Base-by-base conservation (phyloP, 176 grass and related monocot genomes). In the Alloteropsis semialata region DNA sequence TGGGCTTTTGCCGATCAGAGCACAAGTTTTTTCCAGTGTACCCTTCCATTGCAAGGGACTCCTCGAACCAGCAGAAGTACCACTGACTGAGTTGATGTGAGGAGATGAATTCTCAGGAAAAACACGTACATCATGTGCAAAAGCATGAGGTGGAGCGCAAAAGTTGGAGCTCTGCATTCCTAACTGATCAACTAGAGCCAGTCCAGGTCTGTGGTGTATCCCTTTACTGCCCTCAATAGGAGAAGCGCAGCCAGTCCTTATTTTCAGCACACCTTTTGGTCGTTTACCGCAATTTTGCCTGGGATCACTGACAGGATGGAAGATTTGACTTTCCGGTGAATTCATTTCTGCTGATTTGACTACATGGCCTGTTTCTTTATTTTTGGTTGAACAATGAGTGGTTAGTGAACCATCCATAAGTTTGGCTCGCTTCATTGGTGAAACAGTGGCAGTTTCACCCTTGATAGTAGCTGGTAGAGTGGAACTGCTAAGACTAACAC, bases 221-320 rank as follows among this genome's bases (percentile, higher is more conserved):
- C 65, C 69, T 75, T 71, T 45, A 27, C 69, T 84, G 36, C 18
- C 58, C 76, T 79, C 43, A 67, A 33, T 53, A 84, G 55, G 32
- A 55, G 71, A 74, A 79, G 71, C 73, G 72, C 33, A 69, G 39
- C 81, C 85, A 37, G 39, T 84, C 43, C 87, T 95, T 86, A 91
- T 84, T 81, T 91, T 98, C 67, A 95, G 72, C 43, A 95, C 87
- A 19, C 91, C 88, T 93, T 93, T 95, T 19, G 88, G 84, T 29
- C 64, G 49, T 79, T 84, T 61, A 38, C 50, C 53, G 51, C 42
- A 67, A 85, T 75, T 82, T 84, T 77, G 30, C 74, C 21, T 32
- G 3, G 67, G 53, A 4, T 82, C 68, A 19, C 10, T 45, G 10
- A 39, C 42, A 70, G 54, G 30, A 64, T 51, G 72, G 48, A 83